Evolutionary conservation across 1,284 basidiomycete species (phyloP).

Genomic region (Heterobasidion parviporum): DNA sequence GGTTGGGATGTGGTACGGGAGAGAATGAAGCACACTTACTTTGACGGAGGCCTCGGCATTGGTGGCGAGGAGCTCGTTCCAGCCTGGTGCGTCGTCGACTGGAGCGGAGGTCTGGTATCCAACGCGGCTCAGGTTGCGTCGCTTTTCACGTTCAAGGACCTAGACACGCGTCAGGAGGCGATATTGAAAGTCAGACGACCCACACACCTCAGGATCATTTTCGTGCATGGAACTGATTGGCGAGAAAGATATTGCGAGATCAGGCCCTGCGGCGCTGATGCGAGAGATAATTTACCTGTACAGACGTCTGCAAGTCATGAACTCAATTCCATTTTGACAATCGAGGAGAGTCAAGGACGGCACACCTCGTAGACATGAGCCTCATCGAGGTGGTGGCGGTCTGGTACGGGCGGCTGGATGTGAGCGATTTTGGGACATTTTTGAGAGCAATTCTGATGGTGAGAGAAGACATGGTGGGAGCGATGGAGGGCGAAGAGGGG

Average conservation of each 20-base stretch:
- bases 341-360: not conserved
- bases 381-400: too few relatives aligned
- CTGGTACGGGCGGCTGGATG: not conserved
- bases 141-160: constrained; percentile 51
- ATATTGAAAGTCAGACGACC: not conserved
- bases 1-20: not conserved
- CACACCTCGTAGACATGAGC: not conserved
- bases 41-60: constrained; percentile 64
- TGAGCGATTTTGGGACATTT: constrained; percentile 7
- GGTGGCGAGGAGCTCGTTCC: constrained; percentile 66
- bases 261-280: not conserved
- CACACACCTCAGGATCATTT: constrained; percentile 47
- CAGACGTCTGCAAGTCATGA: constrained; percentile 2
- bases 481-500: not conserved
- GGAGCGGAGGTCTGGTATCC: constrained; percentile 47
- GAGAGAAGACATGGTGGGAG: constrained; percentile 5
- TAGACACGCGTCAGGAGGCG: constrained; percentile 15
- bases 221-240: constrained; percentile 53
- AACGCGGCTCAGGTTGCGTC: constrained; percentile 36
- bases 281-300: constrained; percentile 8
- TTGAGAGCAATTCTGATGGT: constrained; percentile 8
- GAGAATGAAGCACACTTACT: constrained; percentile 25
- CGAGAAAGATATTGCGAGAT: not conserved
- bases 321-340: too few relatives aligned
- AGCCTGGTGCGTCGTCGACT: constrained; percentile 56